phyloP scores from a whole-genome alignment of 2,329 filamentous ascomycete species.

The Exophiala viscosa region DNA sequence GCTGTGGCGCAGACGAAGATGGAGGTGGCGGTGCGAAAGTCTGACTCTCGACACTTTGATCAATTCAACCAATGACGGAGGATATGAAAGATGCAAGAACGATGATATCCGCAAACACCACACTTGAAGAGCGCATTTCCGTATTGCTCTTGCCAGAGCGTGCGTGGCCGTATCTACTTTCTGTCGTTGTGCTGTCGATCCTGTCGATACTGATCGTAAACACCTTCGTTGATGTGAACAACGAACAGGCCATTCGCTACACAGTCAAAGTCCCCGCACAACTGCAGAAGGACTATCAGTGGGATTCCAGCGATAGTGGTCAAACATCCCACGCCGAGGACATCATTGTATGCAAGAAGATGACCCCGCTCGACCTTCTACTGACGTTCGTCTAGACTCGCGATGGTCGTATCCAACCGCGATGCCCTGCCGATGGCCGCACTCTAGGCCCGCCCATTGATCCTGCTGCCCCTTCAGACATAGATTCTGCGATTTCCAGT shows the following conservation, averaged over 20 bases:
- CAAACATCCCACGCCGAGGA: background rate
- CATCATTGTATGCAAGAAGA: background rate
- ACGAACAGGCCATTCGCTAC: conserved; percentile 13
- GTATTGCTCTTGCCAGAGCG: background rate
- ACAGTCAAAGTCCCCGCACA: conserved; percentile 16
- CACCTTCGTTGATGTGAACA: background rate
- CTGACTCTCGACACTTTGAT: too few relatives aligned
- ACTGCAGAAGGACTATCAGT: conserved; percentile 12
- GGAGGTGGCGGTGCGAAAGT: conserved; percentile 9
- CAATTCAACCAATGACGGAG: too few relatives aligned
- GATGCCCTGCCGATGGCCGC: conserved; percentile 79
- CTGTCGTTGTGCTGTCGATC: background rate
- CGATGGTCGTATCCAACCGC: conserved; percentile 25
- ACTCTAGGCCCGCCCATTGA: conserved; percentile 61
- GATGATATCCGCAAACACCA: background rate
- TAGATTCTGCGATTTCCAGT: conserved; percentile 73
- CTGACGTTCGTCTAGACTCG: conserved; percentile 11
- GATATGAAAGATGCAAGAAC: background rate
- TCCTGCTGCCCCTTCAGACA: conserved; percentile 69
- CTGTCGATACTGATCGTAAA: background rate
- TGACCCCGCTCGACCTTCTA: background rate
- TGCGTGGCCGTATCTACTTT: background rate
- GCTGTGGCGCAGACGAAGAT: background rate
- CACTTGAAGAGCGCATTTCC: background rate
- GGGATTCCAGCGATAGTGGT: background rate